A percentile compares a stretch with the other conserved stretches of the same genome.
Conservation (phyloP, 2,329 filamentous ascomycete species). For the Ilyonectria mors-panacis region DNA sequence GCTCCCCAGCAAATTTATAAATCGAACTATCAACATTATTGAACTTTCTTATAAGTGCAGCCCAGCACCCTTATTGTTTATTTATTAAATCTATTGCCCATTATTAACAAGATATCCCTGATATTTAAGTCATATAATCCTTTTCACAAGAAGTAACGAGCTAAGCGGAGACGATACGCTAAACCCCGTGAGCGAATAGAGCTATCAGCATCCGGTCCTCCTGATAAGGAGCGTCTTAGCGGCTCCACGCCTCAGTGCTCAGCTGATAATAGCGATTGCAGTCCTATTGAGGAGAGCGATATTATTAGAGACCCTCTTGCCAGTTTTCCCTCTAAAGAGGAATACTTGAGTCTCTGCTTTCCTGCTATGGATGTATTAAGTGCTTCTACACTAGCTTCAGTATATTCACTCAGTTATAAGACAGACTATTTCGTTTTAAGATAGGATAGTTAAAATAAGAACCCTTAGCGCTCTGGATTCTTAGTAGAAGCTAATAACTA, state of each 20-base stretch:
- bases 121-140: neutral
- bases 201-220: neutral
- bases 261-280: neutral
- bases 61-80: neutral
- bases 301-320: neutral
- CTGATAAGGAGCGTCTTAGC: neutral
- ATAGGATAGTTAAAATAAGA: conserved; percentile 3
- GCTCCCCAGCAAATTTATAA: conserved; percentile 4
- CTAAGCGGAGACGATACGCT: neutral
- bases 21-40: neutral
- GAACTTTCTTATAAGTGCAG: neutral
- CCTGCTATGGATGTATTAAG: neutral
- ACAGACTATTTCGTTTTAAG: neutral
- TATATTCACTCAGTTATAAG: neutral
- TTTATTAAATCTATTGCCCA: neutral
- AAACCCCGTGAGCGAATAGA: neutral
- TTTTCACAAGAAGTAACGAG: conserved; percentile 5
- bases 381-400: conserved; percentile 2
- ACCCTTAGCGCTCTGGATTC: neutral
- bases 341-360: conserved; percentile 12
- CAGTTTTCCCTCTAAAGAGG: neutral
- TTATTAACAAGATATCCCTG: neutral
- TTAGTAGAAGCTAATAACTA: conserved; percentile 1
- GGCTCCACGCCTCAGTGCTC: neutral
- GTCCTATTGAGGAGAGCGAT: conserved; percentile 2